phyloP scores from a whole-genome alignment of 371 early-diverging fungal genomes.

The Rhizopus microsporus region DNA sequence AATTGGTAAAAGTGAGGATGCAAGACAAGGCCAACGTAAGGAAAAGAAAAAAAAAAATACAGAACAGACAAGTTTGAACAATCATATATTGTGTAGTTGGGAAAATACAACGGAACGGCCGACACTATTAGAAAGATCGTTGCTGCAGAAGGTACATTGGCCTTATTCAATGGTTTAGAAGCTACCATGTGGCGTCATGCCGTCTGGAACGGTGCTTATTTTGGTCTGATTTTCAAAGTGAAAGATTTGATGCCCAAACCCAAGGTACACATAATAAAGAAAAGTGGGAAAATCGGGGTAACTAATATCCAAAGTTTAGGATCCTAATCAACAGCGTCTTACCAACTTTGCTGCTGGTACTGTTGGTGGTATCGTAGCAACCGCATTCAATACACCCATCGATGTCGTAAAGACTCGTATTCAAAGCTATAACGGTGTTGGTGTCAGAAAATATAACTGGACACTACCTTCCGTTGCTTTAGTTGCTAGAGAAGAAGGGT shows the following conservation, averaged over 20 bases:
- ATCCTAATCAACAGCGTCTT: conserved; percentile 74
- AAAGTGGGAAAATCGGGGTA: background rate
- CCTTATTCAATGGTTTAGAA: conserved; percentile 93
- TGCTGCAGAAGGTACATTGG: conserved; percentile 74
- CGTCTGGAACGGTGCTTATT: conserved; percentile 91
- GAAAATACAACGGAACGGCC: conserved; percentile 75
- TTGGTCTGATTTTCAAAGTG: conserved; percentile 87
- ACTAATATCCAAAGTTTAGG: conserved; percentile 21
- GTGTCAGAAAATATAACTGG: conserved; percentile 84
- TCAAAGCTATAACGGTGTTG: conserved; percentile 77
- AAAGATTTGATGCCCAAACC: conserved; percentile 79
- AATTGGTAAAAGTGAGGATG: conserved; percentile 94
- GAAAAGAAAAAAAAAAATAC: too few species aligned
- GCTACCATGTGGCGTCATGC: conserved; percentile 96
- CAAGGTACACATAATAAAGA: conserved; percentile 43
- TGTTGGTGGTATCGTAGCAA: conserved; percentile 94
- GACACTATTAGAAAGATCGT: conserved; percentile 78
- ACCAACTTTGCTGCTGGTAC: conserved; percentile 94
- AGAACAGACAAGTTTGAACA: background rate
- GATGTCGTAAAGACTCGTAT: conserved; percentile 98
- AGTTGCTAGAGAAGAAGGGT: conserved; percentile 93
- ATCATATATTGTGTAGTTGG: conserved; percentile 47
- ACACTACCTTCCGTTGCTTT: conserved; percentile 80
- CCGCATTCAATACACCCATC: conserved; percentile 93
- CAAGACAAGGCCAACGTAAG: conserved; percentile 81